Evolutionary conservation across 2,329 filamentous ascomycete genomes (phyloP), one percentile per base, ranked within the genome.

Genomic region (Exophiala viscosa): DNA sequence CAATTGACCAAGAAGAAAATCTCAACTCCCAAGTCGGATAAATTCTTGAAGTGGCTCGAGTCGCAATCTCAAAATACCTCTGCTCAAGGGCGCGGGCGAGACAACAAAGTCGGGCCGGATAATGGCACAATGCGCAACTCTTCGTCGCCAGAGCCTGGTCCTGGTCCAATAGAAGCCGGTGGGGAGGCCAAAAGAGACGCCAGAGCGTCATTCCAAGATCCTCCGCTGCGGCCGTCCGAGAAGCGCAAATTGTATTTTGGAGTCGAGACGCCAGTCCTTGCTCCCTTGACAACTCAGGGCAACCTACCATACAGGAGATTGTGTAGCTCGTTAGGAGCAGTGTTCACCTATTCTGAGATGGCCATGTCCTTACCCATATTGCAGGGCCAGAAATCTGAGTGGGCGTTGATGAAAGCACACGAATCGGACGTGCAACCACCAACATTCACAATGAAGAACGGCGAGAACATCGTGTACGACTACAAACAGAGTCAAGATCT

Each of bases 261-360:
- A 5, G 83, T 86, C 1, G 92, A 97, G 69, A 99, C 93, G 1
- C 93, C 93, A 0, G 83, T 91, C 9, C 76, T 99, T n/a, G 93
- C 93, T 3, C 93, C 93, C 33, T 78, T 99, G 44, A 99, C 93
- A 1, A 99, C 93, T 0, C 93, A 97, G 72, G 93, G 93, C 41
- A 99, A 99, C 65, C 78, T 97, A 43, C 93, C 93, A 1, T 99
- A 96, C 75, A 86, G 93, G 51, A 83, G 93, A 45, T 81, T 99
- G 28, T 96, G 91, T 65, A 85, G 90, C 10, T 87, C 91, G 50
- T 80, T 97, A 18, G 93, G 93, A 33, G 91, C 90, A 23, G 87
- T 96, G 66, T 78, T 95, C 44, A 99, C 93, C 0, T 99, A 96
- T 75, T 97, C 92, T 0, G 93, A 99, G 71, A 99, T 99, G 93